Percentiles rank a stretch among this genome's conserved stretches.
Evolutionary conservation across 1,284 basidiomycete species (phyloP).

Genomic region (Microbotryum lychnidis-dioicae): DNA sequence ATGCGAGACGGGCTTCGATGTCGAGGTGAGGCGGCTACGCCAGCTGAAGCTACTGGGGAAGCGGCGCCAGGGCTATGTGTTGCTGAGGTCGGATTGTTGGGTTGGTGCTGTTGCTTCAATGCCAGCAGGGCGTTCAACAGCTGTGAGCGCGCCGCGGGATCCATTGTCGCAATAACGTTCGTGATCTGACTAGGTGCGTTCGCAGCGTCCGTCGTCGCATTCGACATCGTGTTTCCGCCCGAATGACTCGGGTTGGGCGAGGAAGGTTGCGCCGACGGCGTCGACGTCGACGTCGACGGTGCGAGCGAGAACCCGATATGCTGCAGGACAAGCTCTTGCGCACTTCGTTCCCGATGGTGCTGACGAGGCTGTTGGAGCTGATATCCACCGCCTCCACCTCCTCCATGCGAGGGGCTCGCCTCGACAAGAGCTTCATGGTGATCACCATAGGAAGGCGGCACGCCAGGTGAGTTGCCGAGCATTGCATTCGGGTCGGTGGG

Average conservation of each 20-base stretch:
- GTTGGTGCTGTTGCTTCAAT: neutral
- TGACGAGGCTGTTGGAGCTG: neutral
- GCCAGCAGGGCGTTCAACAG: constrained; percentile 2
- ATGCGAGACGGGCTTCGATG: too few relatives aligned
- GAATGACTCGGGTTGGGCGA: neutral
- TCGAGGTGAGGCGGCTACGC: too few relatives aligned
- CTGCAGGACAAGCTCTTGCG: neutral
- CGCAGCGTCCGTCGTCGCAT: neutral
- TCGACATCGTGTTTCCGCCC: neutral
- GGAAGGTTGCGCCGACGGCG: neutral
- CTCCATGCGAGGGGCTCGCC: too few relatives aligned
- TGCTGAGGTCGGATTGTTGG: neutral
- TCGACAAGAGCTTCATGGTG: too few relatives aligned
- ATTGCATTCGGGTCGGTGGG: neutral
- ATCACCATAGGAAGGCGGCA: too few relatives aligned
- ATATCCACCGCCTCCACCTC: too few relatives aligned
- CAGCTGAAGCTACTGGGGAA: too few relatives aligned
- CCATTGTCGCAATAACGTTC: neutral
- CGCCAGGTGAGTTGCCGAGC: too few relatives aligned
- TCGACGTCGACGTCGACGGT: neutral
- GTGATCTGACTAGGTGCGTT: neutral
- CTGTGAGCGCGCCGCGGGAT: neutral
- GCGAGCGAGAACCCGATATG: neutral
- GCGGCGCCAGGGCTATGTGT: too few relatives aligned
- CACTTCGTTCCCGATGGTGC: constrained; percentile 2